Evolutionary conservation across 805 yeast genomes (phyloP), one percentile per base, ranked within the genome.

Genomic region (Kregervanrija delftensis): DNA sequence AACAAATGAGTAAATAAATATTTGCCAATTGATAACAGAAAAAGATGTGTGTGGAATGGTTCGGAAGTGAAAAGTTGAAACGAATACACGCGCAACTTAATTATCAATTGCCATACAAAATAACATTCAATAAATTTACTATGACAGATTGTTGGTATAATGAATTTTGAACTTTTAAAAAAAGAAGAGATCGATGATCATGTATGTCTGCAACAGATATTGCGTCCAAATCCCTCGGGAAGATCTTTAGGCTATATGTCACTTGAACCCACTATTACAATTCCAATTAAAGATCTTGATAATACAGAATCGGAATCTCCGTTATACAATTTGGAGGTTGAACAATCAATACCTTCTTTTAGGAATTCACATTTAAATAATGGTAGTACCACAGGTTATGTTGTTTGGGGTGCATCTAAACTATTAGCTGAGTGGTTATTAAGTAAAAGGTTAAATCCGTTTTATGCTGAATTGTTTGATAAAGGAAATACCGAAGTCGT

Each of bases 311-410:
- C 28, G 4, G 28, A 22, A 22, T 22, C 28, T 4, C 28, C 8
- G 32, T 8, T 13, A 11, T 37, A 37, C 32, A n/a, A 13, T 33
- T 33, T 33, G 8, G 33, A 17, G 5, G 32, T 64, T n/a, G 50
- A 58, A 12, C 74, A 69, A 42, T 65, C 71, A 0, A 43, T 63
- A 3, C 53, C 66, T 1, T 49, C 58, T 0, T 53, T 68, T 40
- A 53, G 66, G 12, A 46, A 55, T 10, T 66, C 71, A 2, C 57
- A 61, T 22, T 53, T 56, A 1, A 56, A 65, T 28, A 35, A 61
- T 12, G 66, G 74, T 14, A 50, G 59, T 22, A 73, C 83, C 4
- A 81, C 87, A 0, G 89, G 89, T 11, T 83, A 75, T 48, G 72
- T 81, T 4, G 64, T 81, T 35, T 82, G 89, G 89, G 64, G 65